Evolutionary conservation across 2,329 filamentous ascomycete genomes (phyloP), one percentile per base, ranked within the genome.

Genomic region (Fusarium tupiense): DNA sequence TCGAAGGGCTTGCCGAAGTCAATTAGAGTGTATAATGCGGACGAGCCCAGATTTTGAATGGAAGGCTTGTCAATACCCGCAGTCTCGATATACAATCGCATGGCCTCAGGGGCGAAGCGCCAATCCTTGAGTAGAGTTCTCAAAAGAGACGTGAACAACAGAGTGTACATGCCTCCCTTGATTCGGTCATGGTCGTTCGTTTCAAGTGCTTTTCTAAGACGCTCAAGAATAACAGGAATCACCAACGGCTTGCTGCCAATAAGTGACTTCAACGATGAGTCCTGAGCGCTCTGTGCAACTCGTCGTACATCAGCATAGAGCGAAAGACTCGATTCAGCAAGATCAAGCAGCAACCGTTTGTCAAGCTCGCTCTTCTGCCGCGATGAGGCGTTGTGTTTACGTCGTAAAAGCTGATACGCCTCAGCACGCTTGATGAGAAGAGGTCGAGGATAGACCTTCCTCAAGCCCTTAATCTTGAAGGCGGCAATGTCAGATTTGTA

Each of bases 301-400:
- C 95, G 90, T n/a, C 97, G 93, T 59, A 98, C 96, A 80, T 99
- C 96, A 0, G 96, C 96, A 81, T 99, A 99, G 9, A 94, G 86
- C 0, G 96, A 98, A 6, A 97, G 91, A 72, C 93, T 95, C 1
- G 96, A 98, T 76, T 97, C 90, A 10, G 95, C 94, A 43, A 99
- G 88, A 81, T 99, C 95, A 22, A 97, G 86, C 3, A 99, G 86
- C 19, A 99, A 85, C 20, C 87, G 88, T 81, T 95, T 96, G 82
- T 99, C 96, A 3, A 99, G 86, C n/a, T 95, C 92, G 40, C 94
- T 97, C 81, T 96, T 95, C 50, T 93, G 93, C 60, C 96, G 90
- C 26, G 96, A 93, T 4, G 94, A 92, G 35, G 96, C 93, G 77
- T 98, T 99, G 84, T 98, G 95, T 76, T 97, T 94, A 58, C 98